Evolutionary conservation across 768 basidiomycete genomes (phyloP), one percentile per base, ranked within the genome.

Genomic region (Hypholoma sublateritium): DNA sequence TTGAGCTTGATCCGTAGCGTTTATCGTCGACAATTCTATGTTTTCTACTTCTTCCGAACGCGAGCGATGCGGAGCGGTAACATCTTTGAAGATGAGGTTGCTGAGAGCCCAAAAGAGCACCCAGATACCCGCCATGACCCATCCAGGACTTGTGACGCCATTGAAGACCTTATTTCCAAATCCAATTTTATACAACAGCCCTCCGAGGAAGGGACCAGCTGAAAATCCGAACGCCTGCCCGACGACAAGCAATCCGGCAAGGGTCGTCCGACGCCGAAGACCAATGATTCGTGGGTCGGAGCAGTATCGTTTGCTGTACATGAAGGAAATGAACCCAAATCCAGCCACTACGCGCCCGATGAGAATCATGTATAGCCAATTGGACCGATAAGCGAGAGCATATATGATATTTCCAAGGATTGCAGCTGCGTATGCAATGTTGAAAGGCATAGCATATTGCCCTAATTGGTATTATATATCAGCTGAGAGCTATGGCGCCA

Each of bases 271-370:
- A 22, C 82, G 75, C 25, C 85, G 81, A 22, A 87, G 67, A 24
- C 87, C 85, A 16, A 89, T 83, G 53, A 89, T 78, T n/a, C 82
- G 81, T 3, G 83, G 80, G 66, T 89, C 88, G n/a, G 76, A 80
- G 66, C 87, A 89, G 65, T 85, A 89, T 13, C 84, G 78, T 62
- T 87, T 88, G 62, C 70, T 73, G 69, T 87, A 88, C 85, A 90
- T 82, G 74, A 82, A 86, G 24, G 79, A 74, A 3, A 83, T 79
- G 65, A 86, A 87, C 5, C 79, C 79, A 37, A 87, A 62, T 1
- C 87, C 87, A 35, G 74, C 77, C 28, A 88, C 80, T 50, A 85
- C 82, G n/a, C 88, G 84, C 5, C 85, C 86, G 34, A 88, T 76
- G 59, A 90, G 81, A 61, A 88, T 87, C 59, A 89, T 74, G 67